Evolutionary conservation across 169 alveolate species (phyloP), one percentile per base, ranked within the genome.

Genomic region (Perkinsus marinus): DNA sequence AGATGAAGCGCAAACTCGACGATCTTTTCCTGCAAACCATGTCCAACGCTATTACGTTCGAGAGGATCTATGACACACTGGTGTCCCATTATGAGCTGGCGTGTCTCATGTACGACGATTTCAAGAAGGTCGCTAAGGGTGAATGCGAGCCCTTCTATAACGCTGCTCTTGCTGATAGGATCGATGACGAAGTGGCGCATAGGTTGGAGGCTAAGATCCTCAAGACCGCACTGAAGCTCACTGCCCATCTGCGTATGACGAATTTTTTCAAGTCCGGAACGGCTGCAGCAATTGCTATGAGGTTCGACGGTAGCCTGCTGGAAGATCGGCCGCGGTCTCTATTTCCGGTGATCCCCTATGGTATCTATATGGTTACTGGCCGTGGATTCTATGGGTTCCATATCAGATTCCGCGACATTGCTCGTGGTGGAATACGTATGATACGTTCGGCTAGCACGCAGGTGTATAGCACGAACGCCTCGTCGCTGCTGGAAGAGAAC

Each of bases 341-440:
- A 36, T 95, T 94, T 91, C 96, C 96, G 68, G 93, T 94, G 39
- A 92, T 92, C 39, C 96, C 97, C 39, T 93, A 94, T 91, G 94
- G 95, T 38, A 94, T 96, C 37, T 95, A 94, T 43, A 92, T 96
- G 94, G 91, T 95, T 16, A 57, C 79, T 9, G 94, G 91, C 30
- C 26, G 22, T 39, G 39, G 39, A 34, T 39, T 68, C 91, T 26
- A 37, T 16, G 97, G 97, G 17, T 95, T 96, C 91, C 97, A 96
- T 91, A 95, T 94, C 39, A 90, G 97, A 39, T 96, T 95, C 94
- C 91, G 94, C 30, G 96, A 93, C 39, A 94, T 96, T 10, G 95
- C 97, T 13, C 91, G 97, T 13, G 97, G 97, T 7, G 97, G 97
- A 0, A 93, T 96, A 19, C 93, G 97, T 89, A 95, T 96, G 17